phyloP scores from a whole-genome alignment of 23 red algal genomes.

The Gracilaria gracilis region DNA sequence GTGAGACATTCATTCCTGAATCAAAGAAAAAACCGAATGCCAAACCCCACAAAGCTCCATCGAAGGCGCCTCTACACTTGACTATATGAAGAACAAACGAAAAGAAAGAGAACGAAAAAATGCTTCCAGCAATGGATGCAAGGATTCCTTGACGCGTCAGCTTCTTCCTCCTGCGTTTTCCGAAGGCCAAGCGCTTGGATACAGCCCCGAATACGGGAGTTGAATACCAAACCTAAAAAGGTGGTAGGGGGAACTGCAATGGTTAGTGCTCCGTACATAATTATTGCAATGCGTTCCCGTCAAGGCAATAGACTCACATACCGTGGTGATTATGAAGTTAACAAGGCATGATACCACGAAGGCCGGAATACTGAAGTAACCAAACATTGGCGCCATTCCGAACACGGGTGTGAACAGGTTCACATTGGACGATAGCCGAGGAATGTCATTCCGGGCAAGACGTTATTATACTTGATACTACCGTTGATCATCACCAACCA shows the following conservation, averaged over 20 bases:
- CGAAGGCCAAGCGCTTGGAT: constrained; percentile 26
- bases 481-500: not conserved
- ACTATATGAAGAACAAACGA: constrained; percentile 30
- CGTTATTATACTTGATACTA: constrained; percentile 21
- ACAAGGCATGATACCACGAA: constrained; percentile 45
- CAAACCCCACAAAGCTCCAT: constrained; percentile 65
- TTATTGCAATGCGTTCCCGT: not conserved
- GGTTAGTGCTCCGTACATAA: not conserved
- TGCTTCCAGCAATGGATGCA: not conserved
- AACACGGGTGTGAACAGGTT: not conserved
- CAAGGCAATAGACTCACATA: not conserved
- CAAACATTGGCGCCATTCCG: constrained; percentile 45
- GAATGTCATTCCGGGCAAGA: not conserved
- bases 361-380: constrained; percentile 42
- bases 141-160: not conserved
- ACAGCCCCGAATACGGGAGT: constrained; percentile 26
- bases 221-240: constrained; percentile 53
- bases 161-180: constrained; percentile 9
- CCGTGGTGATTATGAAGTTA: constrained; percentile 31
- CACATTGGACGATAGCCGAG: constrained; percentile 8
- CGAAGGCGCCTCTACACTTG: constrained; percentile 16
- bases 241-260: not conserved
- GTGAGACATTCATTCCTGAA: constrained; percentile 49
- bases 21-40: constrained; percentile 63
- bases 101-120: constrained; percentile 40